Percentiles rank a stretch among this genome's conserved stretches.
These are phyloP conservation scores for Neurospora sp. DNA, from an alignment of 495 filamentous ascomycete genomes.

Conservation along the genomic window DNA sequence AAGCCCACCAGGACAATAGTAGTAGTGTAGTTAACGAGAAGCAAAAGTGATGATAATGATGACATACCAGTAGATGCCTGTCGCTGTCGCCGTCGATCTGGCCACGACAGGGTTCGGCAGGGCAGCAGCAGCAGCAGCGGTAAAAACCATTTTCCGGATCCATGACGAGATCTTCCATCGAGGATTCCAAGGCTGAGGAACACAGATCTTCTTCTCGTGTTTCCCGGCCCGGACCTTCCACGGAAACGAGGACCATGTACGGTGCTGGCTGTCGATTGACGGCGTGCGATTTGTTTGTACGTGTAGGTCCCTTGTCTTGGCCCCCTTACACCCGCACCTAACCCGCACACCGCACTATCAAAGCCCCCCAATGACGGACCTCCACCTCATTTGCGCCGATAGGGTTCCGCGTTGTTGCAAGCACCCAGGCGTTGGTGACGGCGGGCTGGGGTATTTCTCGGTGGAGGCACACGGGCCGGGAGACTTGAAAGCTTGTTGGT, in stretches of 20 bases:
- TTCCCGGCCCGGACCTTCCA: background rate
- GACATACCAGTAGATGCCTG: background rate
- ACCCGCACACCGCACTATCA: constrained; percentile 8
- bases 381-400: constrained; percentile 17
- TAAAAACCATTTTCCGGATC: background rate
- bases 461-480: constrained; percentile 11
- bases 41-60: background rate
- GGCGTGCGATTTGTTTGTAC: background rate
- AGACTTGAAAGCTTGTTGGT: constrained; percentile 7
- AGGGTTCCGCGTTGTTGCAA: constrained; percentile 14
- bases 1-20: background rate
- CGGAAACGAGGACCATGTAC: background rate
- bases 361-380: constrained; percentile 12
- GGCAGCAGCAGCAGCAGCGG: background rate
- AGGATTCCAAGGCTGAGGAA: background rate
- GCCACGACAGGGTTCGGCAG: background rate
- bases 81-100: background rate
- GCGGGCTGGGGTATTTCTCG: constrained; percentile 4
- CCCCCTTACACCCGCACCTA: background rate
- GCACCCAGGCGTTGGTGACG: constrained; percentile 12
- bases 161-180: background rate
- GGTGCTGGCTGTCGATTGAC: background rate
- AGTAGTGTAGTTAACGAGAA: background rate
- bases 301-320: background rate
- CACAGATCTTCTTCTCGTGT: background rate